Base-by-base conservation (phyloP, 2,329 filamentous ascomycete species). In the Alternaria novae-zelandiae region DNA sequence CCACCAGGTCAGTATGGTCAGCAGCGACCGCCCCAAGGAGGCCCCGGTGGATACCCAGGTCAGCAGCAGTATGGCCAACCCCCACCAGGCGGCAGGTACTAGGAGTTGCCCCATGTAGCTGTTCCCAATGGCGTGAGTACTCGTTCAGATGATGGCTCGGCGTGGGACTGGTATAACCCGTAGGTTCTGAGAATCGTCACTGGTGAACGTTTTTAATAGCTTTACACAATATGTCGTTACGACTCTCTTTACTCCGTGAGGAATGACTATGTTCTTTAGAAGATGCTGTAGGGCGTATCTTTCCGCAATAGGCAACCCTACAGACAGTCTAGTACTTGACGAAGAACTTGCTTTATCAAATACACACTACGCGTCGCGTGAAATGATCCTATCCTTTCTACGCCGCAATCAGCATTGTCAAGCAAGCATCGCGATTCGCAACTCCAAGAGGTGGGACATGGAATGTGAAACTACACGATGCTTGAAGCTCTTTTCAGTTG, bases 21-120 rank as follows among this genome's bases (percentile, higher is more conserved):
- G 58, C 67, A 68, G 56, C 66, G 69, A 53, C 69, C 68, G 15
- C 69, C 68, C 3, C 69, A 71, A 54, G 69, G 69, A 15, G 65
- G 57, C 10, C 69, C 70, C 10, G 67, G 69, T 12, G 71, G 70
- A 15, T 72, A 73, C 11, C 69, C 70, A 12, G 69, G 70, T 10
- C 69, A 72, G 54, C 71, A 72, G 65, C 67, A 71, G 55, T 70
- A 70, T 26, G 69, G 70, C 12, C 59, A 62, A 13, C 64, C 67
- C 7, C 70, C 70, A n/a, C 67, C 63, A 20, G 70, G 70, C 50
- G 68, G 68, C n/a, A 65, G 66, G 50, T 65, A 70, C 61, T 70
- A 70, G 59, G 53, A 61, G 23, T 59, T 3, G 20, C 1, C 1
- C 9, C 20, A 41, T 36, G 9, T 53, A 41, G 11, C 28, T 25